phyloP scores from a whole-genome alignment of 1,284 basidiomycete species.

The Puccinia coronata region DNA sequence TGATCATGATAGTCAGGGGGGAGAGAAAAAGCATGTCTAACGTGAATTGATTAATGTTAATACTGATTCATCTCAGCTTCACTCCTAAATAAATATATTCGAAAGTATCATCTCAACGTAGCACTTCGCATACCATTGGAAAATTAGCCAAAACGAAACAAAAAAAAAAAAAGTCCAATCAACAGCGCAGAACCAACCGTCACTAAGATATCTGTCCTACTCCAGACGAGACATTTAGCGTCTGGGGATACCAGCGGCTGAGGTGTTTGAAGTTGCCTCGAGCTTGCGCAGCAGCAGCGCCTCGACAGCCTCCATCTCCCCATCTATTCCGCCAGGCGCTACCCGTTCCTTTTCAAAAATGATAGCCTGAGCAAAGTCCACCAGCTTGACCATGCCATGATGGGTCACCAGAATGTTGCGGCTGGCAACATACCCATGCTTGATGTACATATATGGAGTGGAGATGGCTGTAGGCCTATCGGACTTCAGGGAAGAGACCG shows the following conservation, averaged over 20 bases:
- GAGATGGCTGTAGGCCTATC: background rate
- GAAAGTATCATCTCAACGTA: too few species aligned
- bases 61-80: too few species aligned
- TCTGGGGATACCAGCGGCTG: background rate
- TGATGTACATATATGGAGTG: slow-evolving; percentile 19
- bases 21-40: too few species aligned
- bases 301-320: background rate
- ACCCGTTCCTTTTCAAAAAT: background rate
- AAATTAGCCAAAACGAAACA: too few species aligned
- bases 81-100: too few species aligned
- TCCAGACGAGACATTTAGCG: background rate
- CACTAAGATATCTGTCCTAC: slow-evolving; percentile 2
- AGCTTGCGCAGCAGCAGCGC: background rate
- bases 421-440: slow-evolving; percentile 3
- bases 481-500: background rate
- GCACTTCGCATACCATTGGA: too few species aligned
- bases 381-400: slow-evolving; percentile 3
- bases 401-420: slow-evolving; percentile 1
- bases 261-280: background rate
- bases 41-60: too few species aligned
- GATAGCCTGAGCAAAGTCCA: slow-evolving; percentile 8
- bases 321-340: background rate
- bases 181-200: background rate
- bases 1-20: too few species aligned
- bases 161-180: slow-evolving; percentile 6